Percentiles rank a stretch among this genome's conserved stretches.
Conservation (phyloP, 768 basidiomycete genomes). For the Rhodosporidiobolus odoratus region DNA sequence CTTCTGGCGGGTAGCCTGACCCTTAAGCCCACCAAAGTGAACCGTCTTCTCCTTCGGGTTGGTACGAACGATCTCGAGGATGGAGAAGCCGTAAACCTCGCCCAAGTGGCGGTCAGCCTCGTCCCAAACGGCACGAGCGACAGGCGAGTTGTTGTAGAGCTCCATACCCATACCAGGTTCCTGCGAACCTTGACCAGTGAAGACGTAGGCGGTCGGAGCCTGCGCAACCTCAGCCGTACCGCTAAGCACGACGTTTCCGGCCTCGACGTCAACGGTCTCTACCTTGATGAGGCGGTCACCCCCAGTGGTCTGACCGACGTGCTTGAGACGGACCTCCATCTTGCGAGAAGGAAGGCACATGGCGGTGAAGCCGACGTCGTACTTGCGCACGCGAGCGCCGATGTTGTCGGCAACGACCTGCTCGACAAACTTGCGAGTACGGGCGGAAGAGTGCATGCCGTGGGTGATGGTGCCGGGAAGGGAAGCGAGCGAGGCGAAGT, state of each 20-base stretch:
- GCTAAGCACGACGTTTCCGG: conserved; percentile 83
- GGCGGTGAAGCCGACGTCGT: conserved; percentile 90
- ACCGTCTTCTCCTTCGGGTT: conserved; percentile 97
- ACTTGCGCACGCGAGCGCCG: conserved; percentile 83
- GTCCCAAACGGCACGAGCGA: conserved; percentile 96
- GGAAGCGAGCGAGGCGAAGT: conserved; percentile 88
- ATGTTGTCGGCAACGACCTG: conserved; percentile 87
- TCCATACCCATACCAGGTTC: conserved; percentile 99
- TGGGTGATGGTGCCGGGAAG: conserved; percentile 96
- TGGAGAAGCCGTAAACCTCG: conserved; percentile 95
- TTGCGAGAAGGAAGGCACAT: conserved; percentile 93
- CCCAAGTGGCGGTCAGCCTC: conserved; percentile 87
- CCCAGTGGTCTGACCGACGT: conserved; percentile 75
- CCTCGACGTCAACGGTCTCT: conserved; percentile 67
- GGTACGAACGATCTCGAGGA: conserved; percentile 81
- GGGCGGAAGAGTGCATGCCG: conserved; percentile 94
- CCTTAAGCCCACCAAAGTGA: conserved; percentile 98
- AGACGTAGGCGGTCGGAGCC: conserved; percentile 84
- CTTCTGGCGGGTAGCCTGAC: conserved; percentile 94
- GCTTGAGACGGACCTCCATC: conserved; percentile 76
- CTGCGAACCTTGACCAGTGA: conserved; percentile 97
- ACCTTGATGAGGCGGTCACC: conserved; percentile 90
- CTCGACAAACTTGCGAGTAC: conserved; percentile 86
- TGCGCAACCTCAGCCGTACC: conserved; percentile 92
- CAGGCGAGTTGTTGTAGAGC: conserved; percentile 83